These are phyloP conservation scores for Pseudisothecium myosuroides DNA, from an alignment of 225 moss, liverwort and hornwort genomes.

Conservation along the genomic window DNA sequence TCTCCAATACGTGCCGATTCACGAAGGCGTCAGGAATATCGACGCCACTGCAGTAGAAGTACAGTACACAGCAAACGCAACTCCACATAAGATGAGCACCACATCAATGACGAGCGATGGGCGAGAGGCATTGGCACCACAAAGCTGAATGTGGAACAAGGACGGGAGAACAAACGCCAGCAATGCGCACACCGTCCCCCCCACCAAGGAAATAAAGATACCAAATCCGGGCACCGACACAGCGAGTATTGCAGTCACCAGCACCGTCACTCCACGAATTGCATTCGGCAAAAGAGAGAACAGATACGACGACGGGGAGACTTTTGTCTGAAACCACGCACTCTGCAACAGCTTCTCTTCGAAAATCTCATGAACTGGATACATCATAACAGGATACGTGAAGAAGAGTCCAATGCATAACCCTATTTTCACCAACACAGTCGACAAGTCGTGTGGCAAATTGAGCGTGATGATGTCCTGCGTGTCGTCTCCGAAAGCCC, in stretches of 20 bases:
- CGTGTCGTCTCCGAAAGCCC: constrained; percentile 64
- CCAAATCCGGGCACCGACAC: constrained; percentile 82
- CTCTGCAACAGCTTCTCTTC: constrained; percentile 57
- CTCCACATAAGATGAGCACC: constrained; percentile 47
- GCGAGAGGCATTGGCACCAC: constrained; percentile 7
- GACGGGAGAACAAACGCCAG: constrained; percentile 84
- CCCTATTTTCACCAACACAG: constrained; percentile 54
- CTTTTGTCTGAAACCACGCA: constrained; percentile 54
- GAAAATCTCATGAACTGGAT: constrained; percentile 90
- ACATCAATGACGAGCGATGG: constrained; percentile 18
- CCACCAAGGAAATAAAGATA: constrained; percentile 74
- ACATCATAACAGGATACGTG: constrained; percentile 92
- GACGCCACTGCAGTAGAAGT: constrained; percentile 36
- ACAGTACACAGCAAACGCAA: constrained; percentile 47
- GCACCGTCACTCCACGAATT: constrained; percentile 47
- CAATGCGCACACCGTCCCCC: constrained; percentile 86
- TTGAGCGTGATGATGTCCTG: constrained; percentile 93
- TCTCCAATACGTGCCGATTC: background rate
- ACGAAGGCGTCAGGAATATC: constrained; percentile 28
- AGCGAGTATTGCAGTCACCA: constrained; percentile 52
- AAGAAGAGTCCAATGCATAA: constrained; percentile 80
- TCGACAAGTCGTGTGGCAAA: constrained; percentile 57
- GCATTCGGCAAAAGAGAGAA: constrained; percentile 26
- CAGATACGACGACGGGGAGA: constrained; percentile 6
- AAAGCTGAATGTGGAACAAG: constrained; percentile 64